A percentile compares a stretch with the other conserved stretches of the same genome.
phyloP scores from a whole-genome alignment of 2,329 filamentous ascomycete species.

The Teratosphaeria viscida region DNA sequence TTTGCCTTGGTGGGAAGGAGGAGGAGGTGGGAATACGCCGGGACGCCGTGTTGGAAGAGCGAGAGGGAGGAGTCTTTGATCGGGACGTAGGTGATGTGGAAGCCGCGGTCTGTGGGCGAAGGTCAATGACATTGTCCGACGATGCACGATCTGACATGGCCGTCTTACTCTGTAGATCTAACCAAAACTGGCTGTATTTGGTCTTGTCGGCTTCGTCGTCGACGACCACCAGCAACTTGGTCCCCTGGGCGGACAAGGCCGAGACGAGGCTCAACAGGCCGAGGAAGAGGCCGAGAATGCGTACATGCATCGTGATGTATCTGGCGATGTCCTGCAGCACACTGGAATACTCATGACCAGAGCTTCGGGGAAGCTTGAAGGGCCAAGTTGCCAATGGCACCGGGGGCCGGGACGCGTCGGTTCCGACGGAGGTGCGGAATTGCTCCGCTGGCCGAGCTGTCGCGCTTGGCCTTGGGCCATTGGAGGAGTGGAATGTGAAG shows the following conservation, averaged over 20 bases:
- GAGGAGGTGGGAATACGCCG: slow-evolving; percentile 81
- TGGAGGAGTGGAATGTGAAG: neutral
- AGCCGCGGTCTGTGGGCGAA: slow-evolving; percentile 60
- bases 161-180: slow-evolving; percentile 56
- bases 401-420: too few species aligned
- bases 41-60: slow-evolving; percentile 77
- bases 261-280: slow-evolving; percentile 56
- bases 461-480: neutral
- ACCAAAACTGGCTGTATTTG: slow-evolving; percentile 71
- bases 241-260: slow-evolving; percentile 69
- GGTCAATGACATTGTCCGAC: neutral
- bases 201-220: slow-evolving; percentile 74
- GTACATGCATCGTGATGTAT: slow-evolving; percentile 22
- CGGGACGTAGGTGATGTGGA: slow-evolving; percentile 67
- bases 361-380: neutral
- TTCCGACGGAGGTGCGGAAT: neutral
- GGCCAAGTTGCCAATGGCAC: neutral
- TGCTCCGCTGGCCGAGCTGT: neutral
- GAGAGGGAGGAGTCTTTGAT: slow-evolving; percentile 68
- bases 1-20: slow-evolving; percentile 85
- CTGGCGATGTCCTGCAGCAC: neutral
- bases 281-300: slow-evolving; percentile 44
- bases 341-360: neutral
- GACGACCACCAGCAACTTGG: slow-evolving; percentile 72
- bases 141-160: neutral